A percentile compares a stretch with the other conserved stretches of the same genome.
Conservation (phyloP, 345 rosid species). For the Jatropha curcas region DNA sequence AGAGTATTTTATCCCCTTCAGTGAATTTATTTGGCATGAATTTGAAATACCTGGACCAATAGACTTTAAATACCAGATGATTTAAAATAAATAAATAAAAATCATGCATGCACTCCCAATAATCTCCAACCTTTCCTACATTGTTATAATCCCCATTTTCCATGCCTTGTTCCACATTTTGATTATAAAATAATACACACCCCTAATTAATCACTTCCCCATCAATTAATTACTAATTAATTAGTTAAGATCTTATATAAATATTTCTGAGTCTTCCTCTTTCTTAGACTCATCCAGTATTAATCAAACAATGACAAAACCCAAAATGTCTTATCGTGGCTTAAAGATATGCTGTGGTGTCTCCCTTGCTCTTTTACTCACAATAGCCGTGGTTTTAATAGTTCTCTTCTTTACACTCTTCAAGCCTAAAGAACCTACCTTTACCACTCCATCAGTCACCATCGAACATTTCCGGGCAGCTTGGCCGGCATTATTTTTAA, state of each 20-base stretch:
- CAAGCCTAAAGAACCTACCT: slow-evolving; percentile 40
- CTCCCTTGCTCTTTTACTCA: neutral
- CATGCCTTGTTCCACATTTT: too few species aligned
- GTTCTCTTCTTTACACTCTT: slow-evolving; percentile 24
- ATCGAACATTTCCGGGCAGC: neutral
- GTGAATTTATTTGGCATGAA: too few species aligned
- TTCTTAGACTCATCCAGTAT: too few species aligned
- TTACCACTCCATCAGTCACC: slow-evolving; percentile 25
- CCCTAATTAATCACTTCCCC: neutral
- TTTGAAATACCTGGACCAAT: too few species aligned
- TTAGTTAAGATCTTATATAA: too few species aligned
- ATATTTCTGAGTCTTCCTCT: too few species aligned
- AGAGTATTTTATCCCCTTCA: too few species aligned
- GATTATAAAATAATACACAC: neutral
- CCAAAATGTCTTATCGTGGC: neutral
- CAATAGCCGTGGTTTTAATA: neutral
- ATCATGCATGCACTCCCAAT: neutral
- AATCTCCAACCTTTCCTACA: neutral
- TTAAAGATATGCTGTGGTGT: slow-evolving; percentile 10
- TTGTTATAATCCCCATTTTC: slow-evolving; percentile 10
- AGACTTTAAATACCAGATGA: too few species aligned
- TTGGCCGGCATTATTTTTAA: neutral
- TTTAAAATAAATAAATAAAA: neutral
- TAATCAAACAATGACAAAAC: neutral
- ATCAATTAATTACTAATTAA: too few species aligned